A percentile compares a stretch with the other conserved stretches of the same genome.
Evolutionary conservation across 2,329 filamentous ascomycete species (phyloP).

Genomic region (Colletotrichum australisinense): DNA sequence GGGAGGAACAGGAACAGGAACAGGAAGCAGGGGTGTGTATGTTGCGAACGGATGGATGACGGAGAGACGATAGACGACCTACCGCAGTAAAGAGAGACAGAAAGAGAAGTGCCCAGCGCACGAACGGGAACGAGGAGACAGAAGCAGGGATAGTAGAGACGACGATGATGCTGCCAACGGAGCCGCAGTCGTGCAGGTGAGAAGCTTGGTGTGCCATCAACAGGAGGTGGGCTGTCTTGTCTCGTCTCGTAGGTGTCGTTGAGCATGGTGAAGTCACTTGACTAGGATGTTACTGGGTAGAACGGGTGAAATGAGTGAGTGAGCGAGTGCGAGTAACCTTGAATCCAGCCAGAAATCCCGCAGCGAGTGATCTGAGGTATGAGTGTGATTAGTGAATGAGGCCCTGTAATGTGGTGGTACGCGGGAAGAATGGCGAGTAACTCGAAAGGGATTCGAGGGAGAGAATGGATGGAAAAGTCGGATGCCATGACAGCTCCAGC

Average conservation of each 20-base stretch:
- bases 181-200: slow-evolving; percentile 9
- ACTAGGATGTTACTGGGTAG: neutral
- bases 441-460: neutral
- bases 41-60: slow-evolving; percentile 25
- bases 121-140: neutral
- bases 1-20: slow-evolving; percentile 27
- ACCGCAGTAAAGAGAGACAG: neutral
- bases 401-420: neutral
- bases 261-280: slow-evolving; percentile 3
- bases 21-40: slow-evolving; percentile 9
- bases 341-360: neutral
- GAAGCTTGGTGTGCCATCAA: neutral
- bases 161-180: slow-evolving; percentile 25
- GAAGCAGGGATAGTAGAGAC: neutral
- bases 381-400: neutral
- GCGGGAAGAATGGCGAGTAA: neutral
- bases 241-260: neutral
- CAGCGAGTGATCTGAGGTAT: neutral
- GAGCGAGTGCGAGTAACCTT: neutral
- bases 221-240: neutral
- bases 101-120: neutral
- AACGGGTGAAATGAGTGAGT: neutral
- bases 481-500: neutral
- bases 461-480: slow-evolving; percentile 7
- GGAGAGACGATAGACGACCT: slow-evolving; percentile 29